Conservation (phyloP, 345 rosid genomes). For the Eucalyptus melliodora region DNA sequence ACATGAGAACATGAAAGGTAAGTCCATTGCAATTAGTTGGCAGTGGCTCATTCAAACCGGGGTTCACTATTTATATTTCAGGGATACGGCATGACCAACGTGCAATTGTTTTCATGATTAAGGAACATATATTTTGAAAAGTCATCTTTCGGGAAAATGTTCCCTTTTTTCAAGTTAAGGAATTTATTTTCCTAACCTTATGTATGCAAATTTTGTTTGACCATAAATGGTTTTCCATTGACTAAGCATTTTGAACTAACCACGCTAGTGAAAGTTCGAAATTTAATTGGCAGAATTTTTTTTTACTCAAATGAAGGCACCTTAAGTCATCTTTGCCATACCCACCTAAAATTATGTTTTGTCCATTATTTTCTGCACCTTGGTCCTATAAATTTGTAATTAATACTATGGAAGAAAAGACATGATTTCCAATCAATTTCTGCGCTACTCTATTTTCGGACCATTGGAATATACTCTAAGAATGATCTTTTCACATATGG, state of each 20-base stretch:
- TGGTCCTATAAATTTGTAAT: background rate
- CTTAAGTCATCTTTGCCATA: background rate
- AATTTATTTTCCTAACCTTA: no score
- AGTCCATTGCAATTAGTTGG: background rate
- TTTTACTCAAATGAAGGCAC: no score
- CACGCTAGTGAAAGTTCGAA: background rate
- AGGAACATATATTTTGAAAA: no score
- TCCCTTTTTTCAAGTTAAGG: no score
- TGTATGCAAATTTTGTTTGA: no score
- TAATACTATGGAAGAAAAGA: background rate
- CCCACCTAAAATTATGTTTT: background rate
- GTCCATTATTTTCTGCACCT: background rate
- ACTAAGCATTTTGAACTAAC: background rate
- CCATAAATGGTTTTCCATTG: background rate
- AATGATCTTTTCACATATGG: background rate
- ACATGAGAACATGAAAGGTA: background rate
- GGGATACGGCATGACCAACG: background rate
- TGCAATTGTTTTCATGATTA: background rate
- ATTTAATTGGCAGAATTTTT: no score
- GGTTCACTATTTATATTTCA: background rate
- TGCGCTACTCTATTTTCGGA: background rate
- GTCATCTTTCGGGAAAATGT: no score
- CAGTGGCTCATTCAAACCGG: background rate
- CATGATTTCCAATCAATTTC: background rate
- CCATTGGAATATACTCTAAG: background rate